Base-by-base conservation (phyloP, 495 filamentous ascomycete genomes). In the Daldinia concentrica region DNA sequence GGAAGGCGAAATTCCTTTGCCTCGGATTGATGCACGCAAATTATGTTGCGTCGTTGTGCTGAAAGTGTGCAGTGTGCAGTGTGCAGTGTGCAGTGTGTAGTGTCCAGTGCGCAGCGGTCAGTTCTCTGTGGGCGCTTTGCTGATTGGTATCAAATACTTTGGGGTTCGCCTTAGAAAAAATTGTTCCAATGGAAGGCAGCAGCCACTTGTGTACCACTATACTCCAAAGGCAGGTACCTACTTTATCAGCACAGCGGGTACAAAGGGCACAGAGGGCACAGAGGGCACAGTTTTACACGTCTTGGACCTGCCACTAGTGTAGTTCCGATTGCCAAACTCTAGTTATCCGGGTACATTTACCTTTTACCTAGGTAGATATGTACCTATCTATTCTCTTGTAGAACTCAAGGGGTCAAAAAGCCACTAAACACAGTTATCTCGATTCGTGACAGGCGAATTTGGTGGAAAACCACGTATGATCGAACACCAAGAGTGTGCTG, bases 91-190 rank as follows among this genome's bases (percentile, higher is more conserved):
- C 51, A 30, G 41, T 41, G 55, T 5, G 32, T 9, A 37, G 30
- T 54, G 36, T 3, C 19, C 55, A 50, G 36, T 61, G 24, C 37
- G 36, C 39, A 36, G 34, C 34, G 34, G 34, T 36, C 34, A 36
- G 34, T 36, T 36, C 34, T 36, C 27, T 62, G 26, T 57, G 51
- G 58, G 65, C 60, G 19, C 27, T 62, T 14, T 59, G 43, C 39
- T 41, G 58, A 68, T 58, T 51, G 41, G 37, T 41, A 61, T 68
- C 37, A 30, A 58, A 63, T 57, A 50, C 24, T 60, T 63, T 48
- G 41, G 59, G 58, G 17, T 63, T 59, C 34, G 66, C 66, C 34
- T 17, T 19, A 59, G 6, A 58, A 64, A 60, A 69, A 60, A 63
- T 50, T 37, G 61, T 17, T 26, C 41, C 41, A 58, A 58, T 68